Evolutionary conservation across 495 filamentous ascomycete species (phyloP), one percentile per base, ranked within the genome.

Genomic region (Aspergillus panamensis): DNA sequence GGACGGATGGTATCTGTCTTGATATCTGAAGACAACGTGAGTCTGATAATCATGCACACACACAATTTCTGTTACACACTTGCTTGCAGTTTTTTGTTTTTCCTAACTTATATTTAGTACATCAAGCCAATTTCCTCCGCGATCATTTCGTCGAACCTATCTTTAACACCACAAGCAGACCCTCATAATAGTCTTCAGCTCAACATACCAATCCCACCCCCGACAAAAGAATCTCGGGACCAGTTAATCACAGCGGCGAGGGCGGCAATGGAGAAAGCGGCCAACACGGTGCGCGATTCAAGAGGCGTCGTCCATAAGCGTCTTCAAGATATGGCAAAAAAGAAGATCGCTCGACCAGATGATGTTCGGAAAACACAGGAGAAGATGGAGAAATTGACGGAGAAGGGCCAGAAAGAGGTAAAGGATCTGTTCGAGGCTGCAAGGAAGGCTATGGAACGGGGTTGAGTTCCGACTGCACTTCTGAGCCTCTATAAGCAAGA

Each of bases 321-420:
- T 58, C 73, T 87, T 37, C 83, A 88, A 73, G 78, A 75, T 44
- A 77, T 83, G 71, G 77, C 84, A 60, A 71, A 80, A 49, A 69
- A 74, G 53, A 80, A 88, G 60, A 59, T 75, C 19, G 83, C 79
- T 13, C 60, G 82, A 53, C 81, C 82, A 17, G 90, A 94, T 69
- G 83, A 90, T 68, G 72, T 85, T 66, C 76, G 82, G 61, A 86
- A 83, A 66, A 83, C 86, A 7, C 79, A 84, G 43, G 80, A 82
- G 48, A 79, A 82, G 74, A 81, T 92, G 81, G 87, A 91, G 64
- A 90, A 90, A 73, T 62, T 89, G 55, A 83, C 88, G 37, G 87
- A 92, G 58, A 85, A 85, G 66, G 80, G 82, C 50, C 79, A 84
- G 63, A 81, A 75, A 57, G 85, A 84, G 58, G 82, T 92, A 14